Evolutionary conservation across 768 basidiomycete genomes (phyloP).

Genomic region (Lactifluus piperatus): DNA sequence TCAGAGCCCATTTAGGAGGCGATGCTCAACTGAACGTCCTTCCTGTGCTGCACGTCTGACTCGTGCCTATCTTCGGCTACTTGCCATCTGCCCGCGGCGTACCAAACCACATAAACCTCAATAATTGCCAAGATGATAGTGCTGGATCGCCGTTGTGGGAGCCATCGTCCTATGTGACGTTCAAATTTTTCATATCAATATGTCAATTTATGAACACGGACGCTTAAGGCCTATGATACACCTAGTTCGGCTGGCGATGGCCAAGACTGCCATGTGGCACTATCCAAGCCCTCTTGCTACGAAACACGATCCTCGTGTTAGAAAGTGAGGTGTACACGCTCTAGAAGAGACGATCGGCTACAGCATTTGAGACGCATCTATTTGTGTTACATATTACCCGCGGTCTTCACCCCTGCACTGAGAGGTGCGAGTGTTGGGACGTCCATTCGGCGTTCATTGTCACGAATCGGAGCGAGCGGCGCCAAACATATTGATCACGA

Average conservation of each 20-base stretch:
- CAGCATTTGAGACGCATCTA: not conserved
- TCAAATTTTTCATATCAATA: not conserved
- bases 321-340: not conserved
- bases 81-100: not conserved
- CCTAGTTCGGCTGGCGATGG: not conserved
- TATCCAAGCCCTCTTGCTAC: not conserved
- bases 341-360: not conserved
- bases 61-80: not conserved
- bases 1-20: too few relatives aligned
- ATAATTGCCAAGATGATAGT: not conserved
- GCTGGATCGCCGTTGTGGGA: not conserved
- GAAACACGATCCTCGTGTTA: slow-evolving; percentile 1
- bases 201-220: not conserved
- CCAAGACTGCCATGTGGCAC: not conserved
- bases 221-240: not conserved
- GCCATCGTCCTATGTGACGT: not conserved
- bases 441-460: not conserved
- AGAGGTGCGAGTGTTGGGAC: not conserved
- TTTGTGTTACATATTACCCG: not conserved
- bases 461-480: not conserved
- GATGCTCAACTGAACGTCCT: not conserved
- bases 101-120: not conserved
- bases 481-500: not conserved
- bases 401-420: not conserved
- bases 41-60: not conserved